phyloP scores from a whole-genome alignment of 345 rosid species.

The Pugionium dolabratum region DNA sequence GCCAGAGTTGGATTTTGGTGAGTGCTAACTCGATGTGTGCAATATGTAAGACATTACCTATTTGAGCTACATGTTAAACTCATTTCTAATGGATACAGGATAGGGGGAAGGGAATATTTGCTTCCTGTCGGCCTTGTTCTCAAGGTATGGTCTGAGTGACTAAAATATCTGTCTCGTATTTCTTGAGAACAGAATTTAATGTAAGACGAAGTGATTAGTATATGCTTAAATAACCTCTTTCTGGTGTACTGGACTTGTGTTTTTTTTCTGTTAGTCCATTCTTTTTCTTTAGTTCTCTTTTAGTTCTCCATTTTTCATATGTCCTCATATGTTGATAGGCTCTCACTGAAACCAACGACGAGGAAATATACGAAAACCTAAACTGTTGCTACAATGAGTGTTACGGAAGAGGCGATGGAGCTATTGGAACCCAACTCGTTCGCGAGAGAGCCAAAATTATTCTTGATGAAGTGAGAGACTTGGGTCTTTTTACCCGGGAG shows the following conservation, averaged over 20 bases:
- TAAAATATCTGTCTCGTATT: neutral
- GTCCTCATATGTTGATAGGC: constrained; percentile 53
- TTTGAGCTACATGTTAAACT: constrained; percentile 29
- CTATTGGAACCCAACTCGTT: constrained; percentile 76
- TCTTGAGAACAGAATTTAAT: neutral
- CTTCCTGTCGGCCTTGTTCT: constrained; percentile 88
- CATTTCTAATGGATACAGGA: constrained; percentile 53
- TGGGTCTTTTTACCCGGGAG: constrained; percentile 66
- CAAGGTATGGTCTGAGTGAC: constrained; percentile 56
- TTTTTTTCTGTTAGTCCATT: neutral
- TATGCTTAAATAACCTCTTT: neutral
- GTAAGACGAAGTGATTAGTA: neutral
- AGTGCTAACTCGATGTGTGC: constrained; percentile 36
- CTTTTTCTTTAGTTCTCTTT: neutral
- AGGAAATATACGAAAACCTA: constrained; percentile 70
- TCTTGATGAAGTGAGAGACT: constrained; percentile 74
- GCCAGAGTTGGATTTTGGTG: constrained; percentile 97
- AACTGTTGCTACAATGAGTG: constrained; percentile 61
- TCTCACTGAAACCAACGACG: constrained; percentile 70
- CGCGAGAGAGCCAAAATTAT: constrained; percentile 89
- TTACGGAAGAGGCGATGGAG: constrained; percentile 63
- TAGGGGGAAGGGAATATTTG: constrained; percentile 80
- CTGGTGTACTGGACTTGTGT: constrained; percentile 1
- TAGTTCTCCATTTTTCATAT: constrained; percentile 1
- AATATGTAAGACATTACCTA: constrained; percentile 26